Base-by-base conservation (phyloP, 1,284 basidiomycete species). In the Ustilago nuda region DNA sequence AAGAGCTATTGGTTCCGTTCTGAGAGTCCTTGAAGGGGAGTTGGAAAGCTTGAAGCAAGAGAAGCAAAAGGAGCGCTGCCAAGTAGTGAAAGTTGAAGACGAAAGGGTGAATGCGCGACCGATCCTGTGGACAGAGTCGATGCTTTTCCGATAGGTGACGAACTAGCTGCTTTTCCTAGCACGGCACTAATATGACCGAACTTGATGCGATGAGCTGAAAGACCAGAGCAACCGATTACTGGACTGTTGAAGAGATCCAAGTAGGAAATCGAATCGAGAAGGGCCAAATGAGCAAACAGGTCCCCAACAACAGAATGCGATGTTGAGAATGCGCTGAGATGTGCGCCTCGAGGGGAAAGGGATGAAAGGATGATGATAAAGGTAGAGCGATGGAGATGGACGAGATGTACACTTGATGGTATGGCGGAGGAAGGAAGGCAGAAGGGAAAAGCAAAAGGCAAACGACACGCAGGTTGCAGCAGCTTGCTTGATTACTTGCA, bases 401-500 rank as follows among this genome's bases (percentile, higher is more conserved):
- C 12, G 46, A 60, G 46, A 56, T 48, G 66, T 51, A 46, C 37
- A 48, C 56, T 54, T 54, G 57, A 60, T 57, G 53, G 60, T 52
- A 45, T 35, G 53, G 41, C 32, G 19, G 57, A 30, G 19, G 48
- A 53, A 55, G 46, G 43, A 51, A 27, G 43, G 36, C 8, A 45
- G 19, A 19, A 48, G 35, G 54, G 48, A 54, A 43, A 35, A 45
- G 32, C 23, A 23, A 19, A 51, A 50, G 46, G 45, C 60, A 73
- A 73, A 54, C 56, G 71, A 68, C 71, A 68, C 64, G 61, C 64
- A 73, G 58, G 63, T 73, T 73, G 69, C 69, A 72, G 69, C 62
- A 62, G 69, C 69, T 66, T 71, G 62, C 56, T 33, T 45, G 17
- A 13, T 41, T 52, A 53, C 54, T 48, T 48, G 45, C 45, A 23